A percentile compares a stretch with the other conserved stretches of the same genome.
Conservation (phyloP, 768 basidiomycete species). For the Suillus decipiens region DNA sequence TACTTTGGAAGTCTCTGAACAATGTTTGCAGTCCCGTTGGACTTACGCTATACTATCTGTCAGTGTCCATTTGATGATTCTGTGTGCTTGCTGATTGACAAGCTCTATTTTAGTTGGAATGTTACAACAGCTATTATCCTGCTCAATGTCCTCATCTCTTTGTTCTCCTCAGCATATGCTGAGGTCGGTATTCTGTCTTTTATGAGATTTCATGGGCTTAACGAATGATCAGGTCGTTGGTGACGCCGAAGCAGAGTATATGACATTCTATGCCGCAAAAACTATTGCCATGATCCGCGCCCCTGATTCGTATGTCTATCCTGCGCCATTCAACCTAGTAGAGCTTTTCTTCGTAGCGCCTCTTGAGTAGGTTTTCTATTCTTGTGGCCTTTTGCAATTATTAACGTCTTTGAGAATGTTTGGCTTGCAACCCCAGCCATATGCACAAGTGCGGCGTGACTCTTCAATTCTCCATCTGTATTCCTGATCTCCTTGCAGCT, state of each 20-base stretch:
- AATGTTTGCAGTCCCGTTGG: slow-evolving; percentile 48
- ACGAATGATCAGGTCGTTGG: slow-evolving; percentile 59
- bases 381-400: slow-evolving; percentile 2
- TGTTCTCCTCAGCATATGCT: slow-evolving; percentile 90
- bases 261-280: slow-evolving; percentile 89
- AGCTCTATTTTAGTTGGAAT: slow-evolving; percentile 62
- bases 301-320: slow-evolving; percentile 80
- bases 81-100: slow-evolving; percentile 9
- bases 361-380: slow-evolving; percentile 64
- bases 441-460: slow-evolving; percentile 51
- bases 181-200: slow-evolving; percentile 54
- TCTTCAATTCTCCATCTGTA: background rate
- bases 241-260: slow-evolving; percentile 87
- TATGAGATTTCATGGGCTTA: background rate
- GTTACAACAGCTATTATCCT: slow-evolving; percentile 80
- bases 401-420: slow-evolving; percentile 37
- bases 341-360: slow-evolving; percentile 82
- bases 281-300: slow-evolving; percentile 84
- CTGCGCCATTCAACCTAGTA: slow-evolving; percentile 90
- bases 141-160: slow-evolving; percentile 92
- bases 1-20: background rate
- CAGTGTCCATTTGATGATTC: slow-evolving; percentile 25
- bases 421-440: slow-evolving; percentile 50
- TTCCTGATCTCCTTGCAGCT: slow-evolving; percentile 42
- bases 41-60: slow-evolving; percentile 80